Base-by-base conservation (phyloP, 2,329 filamentous ascomycete genomes). In the Rasamsonia emersonii region DNA sequence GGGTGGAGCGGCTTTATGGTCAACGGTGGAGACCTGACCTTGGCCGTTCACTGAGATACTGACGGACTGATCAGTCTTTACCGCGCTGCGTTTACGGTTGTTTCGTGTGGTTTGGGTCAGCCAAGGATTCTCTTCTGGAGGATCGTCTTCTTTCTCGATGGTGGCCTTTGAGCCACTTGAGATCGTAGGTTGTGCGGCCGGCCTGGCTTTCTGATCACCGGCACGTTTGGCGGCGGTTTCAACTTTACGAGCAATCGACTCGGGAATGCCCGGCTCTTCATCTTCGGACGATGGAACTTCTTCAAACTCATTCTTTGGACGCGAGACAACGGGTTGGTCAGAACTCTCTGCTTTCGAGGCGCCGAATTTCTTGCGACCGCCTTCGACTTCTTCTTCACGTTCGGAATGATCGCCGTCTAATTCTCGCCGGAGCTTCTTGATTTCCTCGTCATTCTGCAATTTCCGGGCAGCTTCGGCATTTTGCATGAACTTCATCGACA, bases 401-500 rank as follows among this genome's bases (percentile, higher is more conserved):
- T 75, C 68, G 4, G 76, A 79, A 17, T 79, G 77, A 24, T 73
- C 72, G 2, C 70, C 70, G 30, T 68, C 67, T 14, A 95, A 66
- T 28, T 89, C 82, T 35, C 76, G 75, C 29, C 79, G 72, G 29
- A 95, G 74, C 44, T 77, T 69, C 54, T 65, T 70, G 9, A 85
- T 64, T 35, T 85, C 74, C 35, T 83, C 81, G 46, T 94, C 84
- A 45, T 96, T 95, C 36, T 77, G 73, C 41, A 80, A 75, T 56
- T 80, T 86, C 48, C 77, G 77, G 21, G 77, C 70, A 17, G 80
- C 82, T 50, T 95, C 88, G 2, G 86, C 85, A 44, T 81, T 86
- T 48, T 81, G 77, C 91, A 98, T 96, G 55, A 98, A 98, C 39
- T 85, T 84, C 80, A 98, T 86, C 31, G 74, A 73, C 58, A 84